Evolutionary conservation across 83 land plant genomes (phyloP), one percentile per base, ranked within the genome.

Genomic region (Picea abies): DNA sequence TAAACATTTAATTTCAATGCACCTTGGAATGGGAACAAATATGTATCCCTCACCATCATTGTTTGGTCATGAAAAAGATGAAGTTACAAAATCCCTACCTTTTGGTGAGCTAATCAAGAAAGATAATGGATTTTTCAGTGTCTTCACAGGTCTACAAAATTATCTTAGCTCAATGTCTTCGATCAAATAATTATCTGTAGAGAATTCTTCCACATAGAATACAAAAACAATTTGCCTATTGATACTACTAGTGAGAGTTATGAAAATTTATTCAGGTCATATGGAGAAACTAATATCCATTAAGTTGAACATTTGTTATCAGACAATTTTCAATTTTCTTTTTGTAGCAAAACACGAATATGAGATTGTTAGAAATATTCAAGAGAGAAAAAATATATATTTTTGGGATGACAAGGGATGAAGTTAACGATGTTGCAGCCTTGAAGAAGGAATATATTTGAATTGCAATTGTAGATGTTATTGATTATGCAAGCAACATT

Each of bases 391-490:
- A 92, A 29, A 29, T 1, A 83, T 94, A 92, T 79, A 94, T 92
- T 12, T 90, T 90, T 82, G 97, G 97, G 29, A 94, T 94, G 97
- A 94, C 97, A 81, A 93, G 97, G 1, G 97, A 94, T 89, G 97
- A 95, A 60, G 97, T 92, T 15, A 94, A 94, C 84, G 94, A 94
- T 85, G 97, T 91, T 72, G 94, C 94, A 9, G 94, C 94, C 10
- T 83, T 94, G 73, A 94, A 94, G 88, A 94, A 94, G 82, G 96
- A 92, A 68, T 94, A 94, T 81, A 94, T 94, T 60, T 94, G 96
- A 4, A 94, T 94, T 84, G 96, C 94, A 62, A 94, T 94, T 37
- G 96, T 87, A 60, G 96, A 94, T 87, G 92, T 94, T 62, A 94
- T 92, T 19, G 96, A 94, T 87, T 94, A 94, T 19, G 96, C 96